These are phyloP conservation scores for Gossypium turneri DNA, from an alignment of 345 rosid genomes.

Conservation along the genomic window DNA sequence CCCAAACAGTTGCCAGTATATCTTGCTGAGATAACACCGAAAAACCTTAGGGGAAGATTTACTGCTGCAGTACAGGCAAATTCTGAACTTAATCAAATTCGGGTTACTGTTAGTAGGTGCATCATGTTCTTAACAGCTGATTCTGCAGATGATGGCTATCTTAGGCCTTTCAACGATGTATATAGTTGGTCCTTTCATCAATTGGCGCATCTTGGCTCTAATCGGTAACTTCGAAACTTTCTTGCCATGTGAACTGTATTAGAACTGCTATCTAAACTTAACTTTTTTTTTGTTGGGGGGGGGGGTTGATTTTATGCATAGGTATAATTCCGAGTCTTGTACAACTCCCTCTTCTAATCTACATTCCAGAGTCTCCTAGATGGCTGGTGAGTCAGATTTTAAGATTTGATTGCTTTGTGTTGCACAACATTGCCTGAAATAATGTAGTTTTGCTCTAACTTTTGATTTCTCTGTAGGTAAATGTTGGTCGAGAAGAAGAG, in stretches of 20 bases:
- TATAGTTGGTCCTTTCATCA: background rate
- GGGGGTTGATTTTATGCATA: background rate
- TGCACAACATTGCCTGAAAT: background rate
- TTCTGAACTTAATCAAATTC: background rate
- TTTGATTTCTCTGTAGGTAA: background rate
- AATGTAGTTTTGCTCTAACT: background rate
- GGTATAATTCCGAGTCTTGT: background rate
- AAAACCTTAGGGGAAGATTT: constrained; percentile 4
- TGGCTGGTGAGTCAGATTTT: constrained; percentile 3
- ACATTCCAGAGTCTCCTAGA: constrained; percentile 16
- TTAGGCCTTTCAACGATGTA: background rate
- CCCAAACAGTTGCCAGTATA: background rate
- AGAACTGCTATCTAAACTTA: background rate
- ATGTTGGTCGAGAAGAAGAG: background rate
- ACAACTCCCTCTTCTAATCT: constrained; percentile 5
- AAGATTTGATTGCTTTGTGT: background rate
- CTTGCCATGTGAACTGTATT: background rate
- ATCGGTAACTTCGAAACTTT: background rate
- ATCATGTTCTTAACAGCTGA: background rate
- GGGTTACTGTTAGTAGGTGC: background rate
- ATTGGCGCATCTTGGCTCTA: constrained; percentile 12
- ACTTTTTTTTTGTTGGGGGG: too few species aligned
- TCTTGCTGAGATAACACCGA: constrained; percentile 4
- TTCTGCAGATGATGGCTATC: background rate
- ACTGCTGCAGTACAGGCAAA: background rate